These are phyloP conservation scores for Suillus occidentalis DNA, from an alignment of 768 basidiomycete species.

Conservation along the genomic window DNA sequence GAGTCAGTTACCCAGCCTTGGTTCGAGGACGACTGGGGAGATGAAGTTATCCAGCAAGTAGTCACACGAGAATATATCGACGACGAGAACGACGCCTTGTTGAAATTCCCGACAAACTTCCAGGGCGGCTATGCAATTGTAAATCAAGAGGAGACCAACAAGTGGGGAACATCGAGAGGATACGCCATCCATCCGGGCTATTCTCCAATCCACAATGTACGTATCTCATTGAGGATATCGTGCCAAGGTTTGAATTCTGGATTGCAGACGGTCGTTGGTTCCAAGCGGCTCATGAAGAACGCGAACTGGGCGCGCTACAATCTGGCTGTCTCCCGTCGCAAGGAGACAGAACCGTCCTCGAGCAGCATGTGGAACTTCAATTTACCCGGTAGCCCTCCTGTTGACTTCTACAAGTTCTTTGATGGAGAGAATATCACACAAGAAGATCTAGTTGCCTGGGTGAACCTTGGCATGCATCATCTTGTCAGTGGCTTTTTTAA, in stretches of 20 bases:
- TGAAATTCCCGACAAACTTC: constrained; percentile 54
- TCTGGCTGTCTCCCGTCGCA: constrained; percentile 54
- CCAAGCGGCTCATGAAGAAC: constrained; percentile 59
- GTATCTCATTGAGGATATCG: constrained; percentile 4
- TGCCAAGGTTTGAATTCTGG: background rate
- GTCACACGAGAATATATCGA: constrained; percentile 47
- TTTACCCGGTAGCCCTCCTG: constrained; percentile 52
- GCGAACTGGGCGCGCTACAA: constrained; percentile 69
- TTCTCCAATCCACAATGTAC: constrained; percentile 51
- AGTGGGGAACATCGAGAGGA: constrained; percentile 58
- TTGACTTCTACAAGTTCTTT: constrained; percentile 64
- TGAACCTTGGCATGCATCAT: constrained; percentile 69
- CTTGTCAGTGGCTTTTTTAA: constrained; percentile 34
- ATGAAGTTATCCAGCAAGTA: constrained; percentile 52
- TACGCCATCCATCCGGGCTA: constrained; percentile 63
- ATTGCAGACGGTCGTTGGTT: constrained; percentile 53
- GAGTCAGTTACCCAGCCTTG: constrained; percentile 53
- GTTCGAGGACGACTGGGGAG: constrained; percentile 60
- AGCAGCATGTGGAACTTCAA: constrained; percentile 65
- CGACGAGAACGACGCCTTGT: constrained; percentile 50
- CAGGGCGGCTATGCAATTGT: constrained; percentile 59
- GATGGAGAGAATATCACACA: constrained; percentile 63
- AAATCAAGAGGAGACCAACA: constrained; percentile 51
- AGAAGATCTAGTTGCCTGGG: constrained; percentile 65
- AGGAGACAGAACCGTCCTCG: constrained; percentile 61